Base-by-base conservation (phyloP, 306 rosid species). In the Arachis hypogaea region DNA sequence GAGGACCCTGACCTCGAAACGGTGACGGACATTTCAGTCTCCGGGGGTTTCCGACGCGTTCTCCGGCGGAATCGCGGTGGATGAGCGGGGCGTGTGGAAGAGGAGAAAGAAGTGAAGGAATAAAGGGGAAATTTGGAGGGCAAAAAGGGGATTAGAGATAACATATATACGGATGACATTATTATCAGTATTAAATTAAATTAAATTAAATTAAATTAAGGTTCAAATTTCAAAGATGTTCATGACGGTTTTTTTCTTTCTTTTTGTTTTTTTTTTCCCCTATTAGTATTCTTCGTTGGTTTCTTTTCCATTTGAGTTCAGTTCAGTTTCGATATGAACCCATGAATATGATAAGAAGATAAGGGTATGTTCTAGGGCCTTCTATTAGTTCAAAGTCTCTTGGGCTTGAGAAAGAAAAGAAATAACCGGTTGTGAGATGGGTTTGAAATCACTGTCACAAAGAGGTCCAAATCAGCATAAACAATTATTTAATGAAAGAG, bases 1-100 rank as follows among this genome's bases (percentile, higher is more conserved):
- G 89, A 78, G 68, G 93, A 69, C 0, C 80, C 63, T 12, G 88
- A 74, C 73, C 77, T 77, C 29, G 90, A 78, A 70, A 79, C 66
- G 65, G 80, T 49, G 67, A 81, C 74, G 45, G 94, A 79, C 85
- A 87, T 82, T 65, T 78, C 92, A 76, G 54, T 62, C 4, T 8
- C 72, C 58, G 67, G 76, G 16, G 11, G 68, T 69, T 82, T 85
- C 65, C 73, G 87, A 9, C 82, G 82, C 3, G 79, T 42, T 75
- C 71, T 82, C 73, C 77, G 82, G 77, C 71, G 78, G 16, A 70
- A 72, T 65, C 77, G 71, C 72, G 74, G 49, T 4, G 79, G 29
- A 71, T 61, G 62, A 40, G 77, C 47, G 62, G 8, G 62, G 68
- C 63, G 80, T 18, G 10, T 3, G 49, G n/a, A n/a, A 0, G 61